Evolutionary conservation across 116 monocot genomes (phyloP), one percentile per base, ranked within the genome.

Genomic region (Papilionanthe hybrid): DNA sequence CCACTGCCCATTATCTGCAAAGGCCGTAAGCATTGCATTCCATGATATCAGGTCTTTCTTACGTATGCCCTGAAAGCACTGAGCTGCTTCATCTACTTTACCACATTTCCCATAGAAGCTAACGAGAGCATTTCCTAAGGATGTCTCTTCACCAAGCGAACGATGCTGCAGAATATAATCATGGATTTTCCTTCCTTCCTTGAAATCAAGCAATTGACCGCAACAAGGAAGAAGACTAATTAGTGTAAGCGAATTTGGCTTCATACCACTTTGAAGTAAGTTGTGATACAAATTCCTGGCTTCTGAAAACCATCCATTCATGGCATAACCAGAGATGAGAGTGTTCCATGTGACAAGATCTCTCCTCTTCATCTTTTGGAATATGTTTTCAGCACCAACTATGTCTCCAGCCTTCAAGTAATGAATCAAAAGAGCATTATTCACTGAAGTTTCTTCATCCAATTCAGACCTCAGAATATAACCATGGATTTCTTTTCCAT

Each of bases 261-360:
- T 80, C 15, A 82, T 66, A 3, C 82, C 86, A 27, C 60, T 71
- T 12, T 71, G 68, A 17, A 85, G 55, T 58, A 94, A 78, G 22
- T 79, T 83, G 65, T 82, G 92, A 78, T 86, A 90, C 76, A 86
- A 73, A 19, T 79, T 83, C 66, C 88, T 25, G 65, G 90, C 88
- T 18, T 77, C 81, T 23, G 6, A 48, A 9, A 55, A 57, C 42
- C 68, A 84, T 6, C 87, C 87, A 68, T 90, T 90, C 77, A 82
- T 78, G 49, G 78, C 87, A 72, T 84, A 90, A 20, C 88, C 92
- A 68, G 87, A 78, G 58, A 91, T 89, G 9, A 87, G 9, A 9
- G 92, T 86, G 78, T 91, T 91, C 88, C 88, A 92, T 17, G 88
- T 78, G 17, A 92, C 84, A 27, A 87, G 23, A 79, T 94, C 92